Evolutionary conservation across 2,329 filamentous ascomycete genomes (phyloP), one percentile per base, ranked within the genome.

Genomic region (Septoria petroselini): DNA sequence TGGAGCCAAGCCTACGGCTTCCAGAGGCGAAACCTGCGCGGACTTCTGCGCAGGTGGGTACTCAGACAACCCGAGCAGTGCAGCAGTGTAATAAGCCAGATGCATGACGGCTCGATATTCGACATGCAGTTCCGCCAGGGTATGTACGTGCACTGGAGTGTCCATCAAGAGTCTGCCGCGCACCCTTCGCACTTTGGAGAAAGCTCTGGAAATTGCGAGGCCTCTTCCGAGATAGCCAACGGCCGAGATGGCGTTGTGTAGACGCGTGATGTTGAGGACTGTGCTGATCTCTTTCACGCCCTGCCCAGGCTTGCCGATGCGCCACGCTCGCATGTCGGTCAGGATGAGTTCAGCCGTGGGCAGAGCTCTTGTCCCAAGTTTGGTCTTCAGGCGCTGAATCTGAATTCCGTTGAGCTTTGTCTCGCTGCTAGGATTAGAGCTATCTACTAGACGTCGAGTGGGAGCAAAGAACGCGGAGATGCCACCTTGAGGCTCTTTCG

Each of bases 341-440:
- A 72, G 73, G 52, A 84, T 83, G 0, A 90, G 75, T 65, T 90
- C 85, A 0, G 85, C 86, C 0, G 86, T 89, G 0, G 86, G 85
- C 0, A 90, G 71, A 0, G 82, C 75, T 39, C 79, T 79, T 0
- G 85, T 89, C 19, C 85, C 86, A 2, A 86, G 74, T 62, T 89
- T 90, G 65, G 80, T 79, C 69, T 90, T 89, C 12, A 90, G 71
- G 0, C 85, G 76, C 50, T 84, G 80, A 55, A 88, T 85, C 7
- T 73, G 73, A 7, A 89, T 73, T 2, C 85, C 85, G 61, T 89
- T 89, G 8, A 68, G 71, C 48, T 51, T 34, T 6, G 54, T 38
- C 44, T 39, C 38, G 30, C 21, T 23, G 58, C 61, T 34, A 75
- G 83, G n/a, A 27, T 29, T 2, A 3, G 72, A 3, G 18, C 15